phyloP scores from a whole-genome alignment of 2,329 filamentous ascomycete species.

The Fusarium pseudoanthophilum region DNA sequence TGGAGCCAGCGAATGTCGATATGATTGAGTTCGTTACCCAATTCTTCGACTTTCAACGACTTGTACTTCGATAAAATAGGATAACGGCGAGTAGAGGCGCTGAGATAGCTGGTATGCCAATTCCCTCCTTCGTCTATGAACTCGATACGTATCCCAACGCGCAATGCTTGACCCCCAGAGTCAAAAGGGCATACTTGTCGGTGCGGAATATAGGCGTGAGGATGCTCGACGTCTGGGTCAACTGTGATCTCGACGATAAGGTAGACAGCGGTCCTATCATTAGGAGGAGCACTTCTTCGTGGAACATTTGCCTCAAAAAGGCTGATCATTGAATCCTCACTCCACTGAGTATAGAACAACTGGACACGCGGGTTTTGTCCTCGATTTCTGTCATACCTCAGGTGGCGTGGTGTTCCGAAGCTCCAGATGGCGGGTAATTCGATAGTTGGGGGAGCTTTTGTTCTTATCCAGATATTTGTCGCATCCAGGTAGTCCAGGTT shows the following conservation, averaged over 20 bases:
- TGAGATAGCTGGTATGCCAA: neutral
- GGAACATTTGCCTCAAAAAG: neutral
- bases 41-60: neutral
- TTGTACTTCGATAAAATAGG: neutral
- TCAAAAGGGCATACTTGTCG: too few species aligned
- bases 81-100: neutral
- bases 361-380: neutral
- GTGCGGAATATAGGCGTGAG: neutral
- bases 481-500: accelerated
- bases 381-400: neutral
- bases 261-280: neutral
- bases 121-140: neutral
- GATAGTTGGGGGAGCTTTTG: neutral
- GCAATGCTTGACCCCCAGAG: neutral
- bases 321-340: neutral
- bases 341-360: neutral
- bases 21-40: neutral
- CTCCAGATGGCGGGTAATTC: neutral
- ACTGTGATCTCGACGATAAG: neutral
- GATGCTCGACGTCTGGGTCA: neutral
- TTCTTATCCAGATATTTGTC: neutral
- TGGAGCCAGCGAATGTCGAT: neutral
- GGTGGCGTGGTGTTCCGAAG: neutral
- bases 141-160: neutral
- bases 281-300: neutral